Base-by-base conservation (phyloP, 2,329 filamentous ascomycete genomes). In the Escovopsis weberi region DNA sequence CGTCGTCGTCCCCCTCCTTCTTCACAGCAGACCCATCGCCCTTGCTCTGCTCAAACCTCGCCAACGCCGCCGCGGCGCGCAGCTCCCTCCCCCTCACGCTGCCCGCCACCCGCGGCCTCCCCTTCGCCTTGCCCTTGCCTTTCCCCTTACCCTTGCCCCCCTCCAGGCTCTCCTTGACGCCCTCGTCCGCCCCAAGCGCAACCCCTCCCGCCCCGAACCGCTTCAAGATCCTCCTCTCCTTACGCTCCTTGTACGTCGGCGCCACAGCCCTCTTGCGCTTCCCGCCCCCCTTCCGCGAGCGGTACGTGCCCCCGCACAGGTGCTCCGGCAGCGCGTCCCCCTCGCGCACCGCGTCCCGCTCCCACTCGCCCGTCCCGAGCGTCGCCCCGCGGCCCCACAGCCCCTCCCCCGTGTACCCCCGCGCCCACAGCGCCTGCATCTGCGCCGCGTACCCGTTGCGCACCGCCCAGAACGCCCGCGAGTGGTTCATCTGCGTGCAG, bases 401-500 rank as follows among this genome's bases (percentile, higher is more conserved):
- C 0, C 86, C 87, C 47, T 94, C 85, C 3, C 86, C 86, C 0
- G 75, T 81, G 55, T 91, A 94, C 1, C 69, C 69, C 43, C 70
- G 74, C 1, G 59, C 59, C 83, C 85, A 91, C 1, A 94, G 64
- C 1, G 51, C 67, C 48, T 78, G 74, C 74, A 94, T 78, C 43
- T 85, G 73, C 8, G 68, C 69, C 1, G 83, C 80, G 55, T 83
- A 91, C 36, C 67, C 63, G 58, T 91, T 83, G 38, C 85, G 69
- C 15, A 88, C 80, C 9, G 74, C 72, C 85, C 86, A 94, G 54
- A 94, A 94, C 2, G 75, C 77, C 43, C 75, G 72, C 2, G 78
- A 82, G 57, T 94, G 86, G 58, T 94, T 93, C 87, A 94, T 94
- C 57, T 94, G 81, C 59, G 85, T 82, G 68, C 83, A 88, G 59